phyloP scores from a whole-genome alignment of 2,329 filamentous ascomycete genomes.

The Penicillium digitatum region DNA sequence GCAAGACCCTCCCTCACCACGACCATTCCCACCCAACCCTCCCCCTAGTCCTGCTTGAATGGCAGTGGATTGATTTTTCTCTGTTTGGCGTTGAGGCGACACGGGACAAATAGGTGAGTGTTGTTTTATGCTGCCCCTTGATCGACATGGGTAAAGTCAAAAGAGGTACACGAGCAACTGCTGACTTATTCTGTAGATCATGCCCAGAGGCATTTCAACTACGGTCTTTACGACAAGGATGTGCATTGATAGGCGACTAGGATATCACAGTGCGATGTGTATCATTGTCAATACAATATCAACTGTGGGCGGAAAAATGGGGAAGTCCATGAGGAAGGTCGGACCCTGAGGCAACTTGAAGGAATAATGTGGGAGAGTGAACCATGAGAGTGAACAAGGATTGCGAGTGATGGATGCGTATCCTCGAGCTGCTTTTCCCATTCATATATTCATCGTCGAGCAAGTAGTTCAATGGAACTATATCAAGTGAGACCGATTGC shows the following conservation, averaged over 20 bases:
- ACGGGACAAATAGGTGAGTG: constrained; percentile 13
- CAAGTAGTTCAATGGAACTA: neutral
- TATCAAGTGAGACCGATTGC: neutral
- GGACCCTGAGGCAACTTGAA: neutral
- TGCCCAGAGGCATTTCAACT: neutral
- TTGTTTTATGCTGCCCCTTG: neutral
- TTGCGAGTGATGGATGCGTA: neutral
- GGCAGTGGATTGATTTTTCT: neutral
- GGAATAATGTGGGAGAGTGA: neutral
- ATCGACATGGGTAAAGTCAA: neutral
- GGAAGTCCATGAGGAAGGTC: neutral
- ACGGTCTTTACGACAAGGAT: neutral
- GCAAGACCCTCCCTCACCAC: constrained; percentile 25
- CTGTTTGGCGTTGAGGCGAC: constrained; percentile 16
- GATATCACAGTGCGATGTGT: neutral
- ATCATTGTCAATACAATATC: neutral
- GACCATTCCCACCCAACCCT: constrained; percentile 39
- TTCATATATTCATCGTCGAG: neutral
- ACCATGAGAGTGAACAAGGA: neutral
- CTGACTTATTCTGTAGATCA: neutral
- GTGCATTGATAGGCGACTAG: neutral
- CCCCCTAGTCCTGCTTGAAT: constrained; percentile 38
- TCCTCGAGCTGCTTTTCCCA: neutral
- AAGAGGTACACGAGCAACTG: neutral
- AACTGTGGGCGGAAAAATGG: neutral